Base-by-base conservation (phyloP, 352 stramenopile genomes). In the Albugo candida region DNA sequence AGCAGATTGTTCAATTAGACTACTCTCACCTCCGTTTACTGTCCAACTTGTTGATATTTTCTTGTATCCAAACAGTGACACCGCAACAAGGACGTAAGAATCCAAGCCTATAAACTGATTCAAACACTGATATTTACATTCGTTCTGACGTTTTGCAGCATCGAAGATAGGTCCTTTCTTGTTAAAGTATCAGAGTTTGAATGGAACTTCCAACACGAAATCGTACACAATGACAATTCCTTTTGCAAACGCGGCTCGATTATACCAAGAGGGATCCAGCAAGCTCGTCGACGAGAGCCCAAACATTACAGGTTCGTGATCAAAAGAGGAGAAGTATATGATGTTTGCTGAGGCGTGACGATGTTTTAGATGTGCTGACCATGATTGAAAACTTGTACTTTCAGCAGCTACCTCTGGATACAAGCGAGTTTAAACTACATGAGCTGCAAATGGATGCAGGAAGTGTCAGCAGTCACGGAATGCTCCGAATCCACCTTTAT, bases 201-300 rank as follows among this genome's bases (percentile, higher is more conserved):
- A 77, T 36, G 46, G 61, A 31, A 42, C 59, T 18, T 62, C 59
- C 13, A 41, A 66, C n/a, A 58, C 79, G 44, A 65, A 62, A 18
- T 61, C 59, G 11, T 81, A 81, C 51, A 78, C 69, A 34, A 56
- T 81, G 46, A 81, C 67, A 2, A 57, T 81, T 35, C 69, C 69
- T 1, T 80, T 67, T 67, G 51, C 44, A 13, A 68, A 63, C 19
- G 48, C 79, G 37, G 51, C 54, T 43, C 61, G 67, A 34, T 47
- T 79, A n/a, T 63, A 62, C 47, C 51, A 66, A 18, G 50, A 77
- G 42, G 43, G 47, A 44, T 44, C 47, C 19, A 61, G 41, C 19
- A 45, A 45, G 4, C 21, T 46, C 3, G 47, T 44, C 5, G 47
- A 42, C 17, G 53, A 13, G 11, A 8, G 3, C 14, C 54, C 41